phyloP scores from a whole-genome alignment of 2,329 filamentous ascomycete species.

The Cladosporium sp. region DNA sequence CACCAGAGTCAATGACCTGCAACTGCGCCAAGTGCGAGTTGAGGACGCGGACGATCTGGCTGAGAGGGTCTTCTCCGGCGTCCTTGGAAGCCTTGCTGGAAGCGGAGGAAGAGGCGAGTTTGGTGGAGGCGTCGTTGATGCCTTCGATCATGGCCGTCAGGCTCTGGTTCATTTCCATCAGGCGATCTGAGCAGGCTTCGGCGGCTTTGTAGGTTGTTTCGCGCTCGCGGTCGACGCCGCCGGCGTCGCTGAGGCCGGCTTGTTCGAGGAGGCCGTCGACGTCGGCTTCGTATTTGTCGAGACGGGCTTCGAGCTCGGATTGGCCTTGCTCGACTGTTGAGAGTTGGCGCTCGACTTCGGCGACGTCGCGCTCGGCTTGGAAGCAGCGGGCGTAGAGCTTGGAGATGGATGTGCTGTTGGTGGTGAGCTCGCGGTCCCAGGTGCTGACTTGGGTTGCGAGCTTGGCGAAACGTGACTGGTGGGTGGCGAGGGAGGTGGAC shows the following conservation, averaged over 20 bases:
- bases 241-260: conserved; percentile 49
- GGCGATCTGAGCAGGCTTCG: conserved; percentile 82
- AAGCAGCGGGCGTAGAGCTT: conserved; percentile 88
- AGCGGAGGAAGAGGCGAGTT: conserved; percentile 53
- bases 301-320: conserved; percentile 78
- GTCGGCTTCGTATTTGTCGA: conserved; percentile 87
- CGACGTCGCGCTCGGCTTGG: conserved; percentile 86
- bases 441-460: conserved; percentile 80
- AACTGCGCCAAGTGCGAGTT: conserved; percentile 89
- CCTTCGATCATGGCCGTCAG: conserved; percentile 96
- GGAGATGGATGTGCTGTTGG: conserved; percentile 92
- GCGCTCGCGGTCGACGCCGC: conserved; percentile 88
- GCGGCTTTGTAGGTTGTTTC: conserved; percentile 90
- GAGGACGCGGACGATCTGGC: conserved; percentile 90
- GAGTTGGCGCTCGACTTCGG: conserved; percentile 90
- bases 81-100: conserved; percentile 72
- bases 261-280: conserved; percentile 85
- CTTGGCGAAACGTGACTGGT: conserved; percentile 92
- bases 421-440: conserved; percentile 89
- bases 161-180: conserved; percentile 92
- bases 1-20: conserved; percentile 87
- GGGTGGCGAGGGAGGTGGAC: conserved; percentile 91
- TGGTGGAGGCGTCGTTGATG: conserved; percentile 89
- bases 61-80: conserved; percentile 57
- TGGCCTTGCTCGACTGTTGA: conserved; percentile 87